Evolutionary conservation across 371 early-diverging fungal species (phyloP), one percentile per base, ranked within the genome.

Genomic region (Lichtheimia ramosa): DNA sequence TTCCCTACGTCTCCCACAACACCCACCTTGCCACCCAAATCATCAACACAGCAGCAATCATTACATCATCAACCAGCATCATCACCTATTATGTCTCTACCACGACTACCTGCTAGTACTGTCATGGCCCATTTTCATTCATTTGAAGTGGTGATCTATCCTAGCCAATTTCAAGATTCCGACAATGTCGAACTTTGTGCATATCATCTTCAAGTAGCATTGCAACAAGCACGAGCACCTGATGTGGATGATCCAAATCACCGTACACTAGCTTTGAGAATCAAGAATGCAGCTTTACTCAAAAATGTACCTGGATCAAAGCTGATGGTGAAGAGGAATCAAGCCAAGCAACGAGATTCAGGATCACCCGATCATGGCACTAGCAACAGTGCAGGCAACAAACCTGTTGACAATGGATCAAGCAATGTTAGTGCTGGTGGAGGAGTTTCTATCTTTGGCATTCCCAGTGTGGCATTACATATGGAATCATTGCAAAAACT

Each of bases 91-190:
- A 14, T 46, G 0, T 18, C 21, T 21, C 10, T 21, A 46, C 46
- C 46, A 18, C n/a, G 18, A 14, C 46, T 46, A 7, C n/a, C n/a
- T 6, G 41, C 49, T 3, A 63, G 63, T 25, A 56, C 24, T 14
- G 34, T 52, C n/a, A 50, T 51, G 25, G 27, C 57, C 0, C 53
- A 48, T 25, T 43, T 63, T 51, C 56, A 63, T 48, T 58, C 69
- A 21, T 55, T 77, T 0, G 75, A 83, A 56, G 40, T 87, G 40
- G 69, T 84, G 3, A 72, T 90, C 15, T 85, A 83, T 62, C 85
- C 89, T 3, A 84, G 83, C 51, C 85, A 87, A 54, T 90, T 91
- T 63, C 79, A 86, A 54, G 90, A 91, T 60, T 68, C 82, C 0
- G 92, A 90, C 61, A 90, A 86, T 65, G 89, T 88, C 0, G 84